These are phyloP conservation scores for Oxytropis ochrocephala DNA, from an alignment of 306 rosid genomes.

Conservation along the genomic window DNA sequence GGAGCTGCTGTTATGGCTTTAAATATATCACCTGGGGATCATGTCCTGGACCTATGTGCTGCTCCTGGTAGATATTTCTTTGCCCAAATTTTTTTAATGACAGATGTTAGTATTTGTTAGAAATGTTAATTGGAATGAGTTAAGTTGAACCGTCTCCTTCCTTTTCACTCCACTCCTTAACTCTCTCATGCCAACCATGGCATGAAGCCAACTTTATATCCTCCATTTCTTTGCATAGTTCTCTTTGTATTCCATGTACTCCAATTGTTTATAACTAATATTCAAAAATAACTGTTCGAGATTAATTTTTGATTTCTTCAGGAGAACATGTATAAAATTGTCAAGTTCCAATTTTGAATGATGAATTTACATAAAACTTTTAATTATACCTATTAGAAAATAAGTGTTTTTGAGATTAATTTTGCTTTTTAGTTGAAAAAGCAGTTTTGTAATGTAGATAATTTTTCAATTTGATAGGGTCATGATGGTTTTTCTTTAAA, in stretches of 20 bases:
- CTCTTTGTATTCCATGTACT: background rate
- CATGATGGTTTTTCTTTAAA: background rate
- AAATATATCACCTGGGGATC: conserved; percentile 63
- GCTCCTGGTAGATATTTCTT: conserved; percentile 62
- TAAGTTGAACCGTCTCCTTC: too few species aligned
- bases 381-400: background rate
- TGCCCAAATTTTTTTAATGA: background rate
- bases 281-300: background rate
- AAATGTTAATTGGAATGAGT: too few species aligned
- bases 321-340: background rate
- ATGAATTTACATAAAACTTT: background rate
- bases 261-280: background rate
- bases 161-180: too few species aligned
- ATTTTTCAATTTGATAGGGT: background rate
- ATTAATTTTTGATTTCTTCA: background rate
- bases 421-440: background rate
- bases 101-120: too few species aligned
- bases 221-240: background rate
- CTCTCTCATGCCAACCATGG: too few species aligned
- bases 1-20: conserved; percentile 92
- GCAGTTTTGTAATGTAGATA: background rate
- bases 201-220: too few species aligned
- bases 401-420: too few species aligned
- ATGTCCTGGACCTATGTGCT: conserved; percentile 94
- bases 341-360: background rate